These are phyloP conservation scores for Aspergillus sp. DNA, from an alignment of 2,329 filamentous ascomycete genomes.

Conservation along the genomic window DNA sequence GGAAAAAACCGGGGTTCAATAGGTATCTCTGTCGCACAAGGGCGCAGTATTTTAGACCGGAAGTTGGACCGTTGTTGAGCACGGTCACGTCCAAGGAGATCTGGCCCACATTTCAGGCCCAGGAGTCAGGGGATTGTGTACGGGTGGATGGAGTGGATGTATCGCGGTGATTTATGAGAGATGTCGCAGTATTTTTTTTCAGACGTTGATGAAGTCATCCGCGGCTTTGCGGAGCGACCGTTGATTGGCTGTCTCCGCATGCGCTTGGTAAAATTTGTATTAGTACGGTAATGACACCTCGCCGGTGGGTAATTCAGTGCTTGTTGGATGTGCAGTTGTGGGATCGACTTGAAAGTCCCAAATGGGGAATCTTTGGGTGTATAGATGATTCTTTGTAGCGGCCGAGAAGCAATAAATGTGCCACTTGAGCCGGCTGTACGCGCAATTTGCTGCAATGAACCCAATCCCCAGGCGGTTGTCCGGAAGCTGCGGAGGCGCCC, in stretches of 20 bases:
- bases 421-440: too few relatives aligned
- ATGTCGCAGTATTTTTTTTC: slow-evolving; percentile 13
- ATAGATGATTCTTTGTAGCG: too few relatives aligned
- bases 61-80: slow-evolving; percentile 10
- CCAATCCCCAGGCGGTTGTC: neutral
- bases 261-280: neutral
- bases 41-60: neutral
- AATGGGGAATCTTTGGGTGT: too few relatives aligned
- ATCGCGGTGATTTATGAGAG: neutral
- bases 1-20: slow-evolving; percentile 2
- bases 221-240: neutral
- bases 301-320: neutral
- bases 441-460: too few relatives aligned
- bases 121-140: neutral
- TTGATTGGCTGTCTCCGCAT: slow-evolving; percentile 14
- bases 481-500: neutral
- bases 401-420: too few relatives aligned
- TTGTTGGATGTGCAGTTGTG: too few relatives aligned
- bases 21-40: neutral
- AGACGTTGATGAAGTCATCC: slow-evolving; percentile 21
- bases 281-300: neutral
- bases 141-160: neutral
- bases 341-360: too few relatives aligned
- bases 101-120: slow-evolving; percentile 10
- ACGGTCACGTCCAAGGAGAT: slow-evolving; percentile 5